These are phyloP conservation scores for Colletotrichum sp. DNA, from an alignment of 2,329 filamentous ascomycete species.

Conservation along the genomic window DNA sequence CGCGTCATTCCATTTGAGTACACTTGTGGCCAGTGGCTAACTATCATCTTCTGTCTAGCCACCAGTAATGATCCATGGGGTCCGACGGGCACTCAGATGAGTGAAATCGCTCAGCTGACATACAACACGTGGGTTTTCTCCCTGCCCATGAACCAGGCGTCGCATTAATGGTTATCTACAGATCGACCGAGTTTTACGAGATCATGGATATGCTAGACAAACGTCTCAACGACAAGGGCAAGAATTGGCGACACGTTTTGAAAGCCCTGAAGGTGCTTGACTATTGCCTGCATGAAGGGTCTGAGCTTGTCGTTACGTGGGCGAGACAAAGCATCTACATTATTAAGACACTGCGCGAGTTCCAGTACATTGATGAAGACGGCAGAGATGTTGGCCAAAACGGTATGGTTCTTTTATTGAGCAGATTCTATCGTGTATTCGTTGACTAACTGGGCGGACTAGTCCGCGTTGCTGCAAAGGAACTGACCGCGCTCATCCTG, in stretches of 20 bases:
- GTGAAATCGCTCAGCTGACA: slow-evolving; percentile 96
- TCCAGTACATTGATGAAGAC: slow-evolving; percentile 95
- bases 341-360: slow-evolving; percentile 97
- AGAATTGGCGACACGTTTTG: slow-evolving; percentile 98
- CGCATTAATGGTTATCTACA: slow-evolving; percentile 37
- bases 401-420: slow-evolving; percentile 60
- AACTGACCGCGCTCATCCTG: slow-evolving; percentile 87
- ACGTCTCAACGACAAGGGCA: slow-evolving; percentile 97
- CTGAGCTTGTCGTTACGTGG: slow-evolving; percentile 96
- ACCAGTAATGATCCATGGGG: slow-evolving; percentile 99
- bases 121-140: slow-evolving; percentile 84
- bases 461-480: slow-evolving; percentile 97
- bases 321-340: slow-evolving; percentile 98
- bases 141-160: neutral
- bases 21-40: neutral
- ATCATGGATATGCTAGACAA: slow-evolving; percentile 99
- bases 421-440: neutral
- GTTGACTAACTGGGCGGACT: slow-evolving; percentile 30
- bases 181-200: slow-evolving; percentile 97
- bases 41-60: slow-evolving; percentile 57
- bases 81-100: slow-evolving; percentile 97
- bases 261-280: slow-evolving; percentile 98
- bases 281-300: slow-evolving; percentile 97
- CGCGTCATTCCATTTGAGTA: neutral
- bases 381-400: slow-evolving; percentile 95